Evolutionary conservation across 75 land plant genomes (phyloP).

Genomic region (Ceratopteris richardii): DNA sequence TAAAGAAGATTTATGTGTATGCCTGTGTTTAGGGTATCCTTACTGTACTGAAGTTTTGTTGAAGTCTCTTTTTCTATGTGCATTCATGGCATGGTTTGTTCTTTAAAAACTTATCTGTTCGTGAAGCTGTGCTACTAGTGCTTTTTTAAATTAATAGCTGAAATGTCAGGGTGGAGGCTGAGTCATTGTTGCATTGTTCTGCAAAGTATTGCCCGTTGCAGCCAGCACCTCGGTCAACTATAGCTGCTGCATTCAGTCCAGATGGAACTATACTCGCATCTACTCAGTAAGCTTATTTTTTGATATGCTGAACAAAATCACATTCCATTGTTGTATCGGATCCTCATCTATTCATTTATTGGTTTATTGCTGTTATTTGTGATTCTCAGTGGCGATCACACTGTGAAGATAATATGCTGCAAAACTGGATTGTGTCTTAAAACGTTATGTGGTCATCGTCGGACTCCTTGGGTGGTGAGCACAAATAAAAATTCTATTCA

Average conservation of each 20-base stretch:
- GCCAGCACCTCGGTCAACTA: constrained; percentile 98
- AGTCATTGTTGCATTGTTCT: constrained; percentile 68
- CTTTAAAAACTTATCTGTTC: too few relatives aligned
- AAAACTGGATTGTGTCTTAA: constrained; percentile 78
- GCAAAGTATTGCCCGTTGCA: constrained; percentile 82
- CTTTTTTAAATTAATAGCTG: background rate
- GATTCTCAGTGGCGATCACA: constrained; percentile 93
- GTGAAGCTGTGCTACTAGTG: too few relatives aligned
- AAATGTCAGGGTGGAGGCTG: constrained; percentile 71
- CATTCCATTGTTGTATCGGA: background rate
- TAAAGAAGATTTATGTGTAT: too few relatives aligned
- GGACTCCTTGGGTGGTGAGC: constrained; percentile 99
- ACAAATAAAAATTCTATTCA: background rate
- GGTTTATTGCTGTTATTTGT: too few relatives aligned
- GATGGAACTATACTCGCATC: constrained; percentile 91
- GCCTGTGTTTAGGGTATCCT: too few relatives aligned
- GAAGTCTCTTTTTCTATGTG: too few relatives aligned
- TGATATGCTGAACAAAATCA: constrained; percentile 1
- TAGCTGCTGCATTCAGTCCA: constrained; percentile 96
- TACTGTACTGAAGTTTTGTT: too few relatives aligned
- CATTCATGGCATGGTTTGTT: too few relatives aligned
- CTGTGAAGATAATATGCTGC: constrained; percentile 90
- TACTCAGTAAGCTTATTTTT: constrained; percentile 78
- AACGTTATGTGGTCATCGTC: constrained; percentile 82
- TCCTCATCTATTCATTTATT: too few relatives aligned